Evolutionary conservation across 148 eudicot species (phyloP).

Genomic region (Mesembryanthemum crystallinum): DNA sequence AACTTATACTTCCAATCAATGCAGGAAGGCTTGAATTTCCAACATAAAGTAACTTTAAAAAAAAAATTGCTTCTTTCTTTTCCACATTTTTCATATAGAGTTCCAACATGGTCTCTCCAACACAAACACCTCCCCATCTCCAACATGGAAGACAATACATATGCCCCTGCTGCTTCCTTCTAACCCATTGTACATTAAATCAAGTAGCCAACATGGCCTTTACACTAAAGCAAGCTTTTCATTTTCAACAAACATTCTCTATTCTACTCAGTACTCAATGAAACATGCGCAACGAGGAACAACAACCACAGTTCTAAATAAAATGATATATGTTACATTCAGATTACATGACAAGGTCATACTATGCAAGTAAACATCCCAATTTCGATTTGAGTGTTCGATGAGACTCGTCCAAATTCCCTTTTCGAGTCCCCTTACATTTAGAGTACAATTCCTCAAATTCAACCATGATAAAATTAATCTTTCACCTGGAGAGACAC

Average conservation of each 20-base stretch:
- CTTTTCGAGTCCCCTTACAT: too few relatives aligned
- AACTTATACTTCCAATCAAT: background rate
- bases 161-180: background rate
- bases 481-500: too few relatives aligned
- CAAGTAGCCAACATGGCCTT: background rate
- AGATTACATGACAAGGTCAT: background rate
- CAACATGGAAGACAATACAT: background rate
- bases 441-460: too few relatives aligned
- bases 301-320: background rate
- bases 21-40: too few relatives aligned
- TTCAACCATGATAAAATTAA: too few relatives aligned
- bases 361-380: background rate
- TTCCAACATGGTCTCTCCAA: background rate
- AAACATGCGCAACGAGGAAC: background rate
- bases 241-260: background rate
- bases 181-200: too few relatives aligned
- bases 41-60: too few relatives aligned
- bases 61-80: background rate
- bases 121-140: background rate
- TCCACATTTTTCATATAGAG: too few relatives aligned
- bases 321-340: background rate
- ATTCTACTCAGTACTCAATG: background rate
- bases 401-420: background rate
- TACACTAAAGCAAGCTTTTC: background rate
- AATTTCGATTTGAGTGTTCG: background rate